These are phyloP conservation scores for Rosa hybrid DNA, from an alignment of 331 rosid genomes.

Conservation along the genomic window DNA sequence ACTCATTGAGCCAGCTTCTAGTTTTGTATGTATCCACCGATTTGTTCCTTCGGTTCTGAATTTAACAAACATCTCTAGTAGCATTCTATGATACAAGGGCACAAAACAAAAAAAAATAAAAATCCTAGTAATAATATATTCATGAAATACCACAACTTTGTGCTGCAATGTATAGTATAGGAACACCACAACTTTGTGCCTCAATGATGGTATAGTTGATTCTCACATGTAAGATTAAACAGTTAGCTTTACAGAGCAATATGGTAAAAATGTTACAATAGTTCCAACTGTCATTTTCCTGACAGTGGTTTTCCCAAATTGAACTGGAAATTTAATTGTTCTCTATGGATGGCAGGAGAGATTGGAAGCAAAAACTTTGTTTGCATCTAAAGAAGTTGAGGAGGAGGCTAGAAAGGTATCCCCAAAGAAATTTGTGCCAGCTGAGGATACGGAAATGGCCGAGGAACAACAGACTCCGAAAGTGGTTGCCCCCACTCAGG, in stretches of 20 bases:
- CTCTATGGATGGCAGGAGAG: constrained; percentile 64
- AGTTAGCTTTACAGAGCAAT: background rate
- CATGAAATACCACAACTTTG: background rate
- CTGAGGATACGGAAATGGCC: constrained; percentile 50
- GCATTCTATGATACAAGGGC: too few species aligned
- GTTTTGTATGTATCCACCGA: too few species aligned
- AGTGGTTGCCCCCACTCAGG: constrained; percentile 77
- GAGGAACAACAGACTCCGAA: constrained; percentile 64
- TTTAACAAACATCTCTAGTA: too few species aligned
- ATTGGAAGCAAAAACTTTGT: constrained; percentile 71
- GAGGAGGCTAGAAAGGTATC: constrained; percentile 71
- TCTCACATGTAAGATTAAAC: background rate
- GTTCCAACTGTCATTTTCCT: background rate
- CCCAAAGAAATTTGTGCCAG: constrained; percentile 31
- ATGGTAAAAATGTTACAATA: background rate
- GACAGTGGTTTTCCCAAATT: background rate
- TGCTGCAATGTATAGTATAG: background rate
- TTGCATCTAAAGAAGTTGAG: constrained; percentile 66
- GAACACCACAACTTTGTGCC: background rate
- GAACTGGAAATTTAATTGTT: constrained; percentile 4
- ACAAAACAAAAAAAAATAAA: too few species aligned
- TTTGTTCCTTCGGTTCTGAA: too few species aligned
- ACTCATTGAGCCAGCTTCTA: constrained; percentile 13
- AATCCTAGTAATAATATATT: background rate
- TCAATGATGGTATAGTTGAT: background rate